Base-by-base conservation (phyloP, 108 stramenopile genomes). In the Nitzschia sp. region DNA sequence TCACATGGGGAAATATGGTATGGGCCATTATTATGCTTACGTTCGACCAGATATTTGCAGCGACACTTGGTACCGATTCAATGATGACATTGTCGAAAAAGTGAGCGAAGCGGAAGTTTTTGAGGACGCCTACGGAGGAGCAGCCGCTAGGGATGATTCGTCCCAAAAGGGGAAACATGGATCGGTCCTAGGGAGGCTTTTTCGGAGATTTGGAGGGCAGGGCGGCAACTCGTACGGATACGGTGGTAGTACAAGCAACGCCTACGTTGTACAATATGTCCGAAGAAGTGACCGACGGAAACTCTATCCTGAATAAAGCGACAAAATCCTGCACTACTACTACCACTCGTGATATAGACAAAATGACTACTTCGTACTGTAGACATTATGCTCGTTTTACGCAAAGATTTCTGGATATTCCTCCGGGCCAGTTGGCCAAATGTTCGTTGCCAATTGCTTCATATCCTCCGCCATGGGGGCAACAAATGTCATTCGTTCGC, bases 381-480 rank as follows among this genome's bases (percentile, higher is more conserved):
- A 53, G 15, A 23, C 53, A 68, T 25, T 68, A 6, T 56, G 21
- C 29, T 55, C 16, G 9, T 19, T 44, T 44, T 8, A 8, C n/a
- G 27, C 26, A 15, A 84, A 80, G 1, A 76, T 13, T 25, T 74
- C 77, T 19, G 85, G 74, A 13, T 66, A 16, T 57, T 81, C 84
- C 1, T 64, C 31, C 22, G 54, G 47, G 32, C 72, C 80, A 19
- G 58, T 55, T 19, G 94, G 96, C 80, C 81, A 87, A 56, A 96
- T 93, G 31, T 47, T 72, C 52, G 62, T 68, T 16, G 89, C 88
- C 17, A 96, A 80, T 25, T 64, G 59, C 53, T 70, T 67, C 87
- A 96, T 89, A 69, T 98, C 97, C 25, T 78, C 77, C 2, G 95
- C 88, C 66, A 96, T 71, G 15, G 94, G 87, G 27, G 97, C 97